Evolutionary conservation across 1,284 basidiomycete species (phyloP).

Genomic region (Lignosus rhinocerotis): DNA sequence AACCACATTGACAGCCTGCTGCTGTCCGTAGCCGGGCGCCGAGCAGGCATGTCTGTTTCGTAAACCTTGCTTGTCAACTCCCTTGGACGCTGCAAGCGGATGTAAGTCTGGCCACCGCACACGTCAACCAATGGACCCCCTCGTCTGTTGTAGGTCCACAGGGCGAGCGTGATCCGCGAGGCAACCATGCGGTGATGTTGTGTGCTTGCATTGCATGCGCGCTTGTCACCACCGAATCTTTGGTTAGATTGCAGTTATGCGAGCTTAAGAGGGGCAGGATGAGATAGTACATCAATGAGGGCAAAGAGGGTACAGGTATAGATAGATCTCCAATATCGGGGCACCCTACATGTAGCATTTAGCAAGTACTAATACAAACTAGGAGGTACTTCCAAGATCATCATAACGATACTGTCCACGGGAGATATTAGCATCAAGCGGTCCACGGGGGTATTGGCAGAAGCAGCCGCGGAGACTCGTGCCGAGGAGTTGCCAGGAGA

Average conservation of each 20-base stretch:
- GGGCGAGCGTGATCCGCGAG: conserved; percentile 18
- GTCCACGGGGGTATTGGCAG: conserved; percentile 22
- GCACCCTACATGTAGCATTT: conserved; percentile 4
- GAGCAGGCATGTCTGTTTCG: conserved; percentile 3
- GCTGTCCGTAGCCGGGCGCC: conserved; percentile 1
- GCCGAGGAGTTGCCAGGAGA: conserved; percentile 18
- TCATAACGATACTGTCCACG: conserved; percentile 10
- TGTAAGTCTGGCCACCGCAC: conserved; percentile 2
- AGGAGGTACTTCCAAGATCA: conserved; percentile 8
- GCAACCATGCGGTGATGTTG: conserved; percentile 18
- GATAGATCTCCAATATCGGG: conserved; percentile 10
- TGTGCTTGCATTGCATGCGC: conserved; percentile 1
- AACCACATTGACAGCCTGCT: neutral
- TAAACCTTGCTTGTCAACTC: neutral
- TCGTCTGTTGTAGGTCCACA: conserved; percentile 23
- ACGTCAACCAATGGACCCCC: conserved; percentile 11
- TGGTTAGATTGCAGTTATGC: conserved; percentile 19
- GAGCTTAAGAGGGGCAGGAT: neutral
- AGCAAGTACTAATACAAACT: conserved; percentile 11
- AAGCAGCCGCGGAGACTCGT: conserved; percentile 19
- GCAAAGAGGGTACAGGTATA: conserved; percentile 10
- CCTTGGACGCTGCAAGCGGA: neutral
- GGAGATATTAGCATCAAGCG: conserved; percentile 7
- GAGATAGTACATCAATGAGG: conserved; percentile 10
- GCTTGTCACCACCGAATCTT: neutral